Evolutionary conservation across 768 basidiomycete genomes (phyloP), one percentile per base, ranked within the genome.

Genomic region (Russula abietina): DNA sequence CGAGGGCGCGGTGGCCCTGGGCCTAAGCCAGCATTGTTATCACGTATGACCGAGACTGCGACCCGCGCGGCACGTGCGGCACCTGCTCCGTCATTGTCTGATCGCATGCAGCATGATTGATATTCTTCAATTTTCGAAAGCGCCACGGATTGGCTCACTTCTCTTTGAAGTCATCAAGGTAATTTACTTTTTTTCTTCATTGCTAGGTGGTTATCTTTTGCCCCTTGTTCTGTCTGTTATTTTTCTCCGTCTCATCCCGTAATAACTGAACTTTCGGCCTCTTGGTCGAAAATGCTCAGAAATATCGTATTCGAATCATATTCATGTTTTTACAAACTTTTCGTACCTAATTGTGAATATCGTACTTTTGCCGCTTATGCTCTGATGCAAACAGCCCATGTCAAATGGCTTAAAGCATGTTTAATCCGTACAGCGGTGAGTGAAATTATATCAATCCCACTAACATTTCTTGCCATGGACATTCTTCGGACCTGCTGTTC

Each of bases 21-120:
- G 24, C 0, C 55, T 17, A 32, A 50, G 2, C 61, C 57, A 14
- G 38, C 12, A 2, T 39, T 63, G 45, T 55, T 63, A 10, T 32
- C 57, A 8, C 62, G 57, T 57, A 63, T 63, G 46, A 55, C 22
- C 22, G 62, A 59, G 30, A 38, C 50, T 17, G 46, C 41, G 11
- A 19, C 7, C 12, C 50, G 50, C 14, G 26, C 11, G 22, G 24
- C 22, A 32, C 57, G 38, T 7, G 11, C 38, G 1, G 36, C 52
- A 19, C 52, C 36, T 7, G 33, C 33, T 9, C 52, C 32, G 16
- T 41, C 62, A 38, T 33, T 63, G 30, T 63, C 62, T 8, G 57
- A 59, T 41, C 57, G 62, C 10, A 54, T 63, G 62, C 36, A 49
- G 6, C 51, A 59, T 53, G 57, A 62, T 30, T 58, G 43, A 63